Conservation (phyloP, 495 filamentous ascomycete species). For the Mycothermus thermophilus region DNA sequence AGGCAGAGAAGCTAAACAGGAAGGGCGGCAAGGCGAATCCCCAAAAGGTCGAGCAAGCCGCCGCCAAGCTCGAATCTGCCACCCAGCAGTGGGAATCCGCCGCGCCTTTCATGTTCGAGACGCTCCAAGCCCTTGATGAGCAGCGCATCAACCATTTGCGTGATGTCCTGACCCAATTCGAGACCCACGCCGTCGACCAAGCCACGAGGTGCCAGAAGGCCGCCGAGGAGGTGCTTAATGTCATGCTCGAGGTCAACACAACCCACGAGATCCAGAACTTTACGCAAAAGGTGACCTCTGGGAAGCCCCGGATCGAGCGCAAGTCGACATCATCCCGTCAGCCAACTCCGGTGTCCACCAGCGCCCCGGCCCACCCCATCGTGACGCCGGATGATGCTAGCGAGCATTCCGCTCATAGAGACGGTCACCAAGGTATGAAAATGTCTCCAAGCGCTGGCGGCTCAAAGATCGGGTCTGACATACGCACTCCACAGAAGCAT, state of each 20-base stretch:
- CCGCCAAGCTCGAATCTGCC: constrained; percentile 59
- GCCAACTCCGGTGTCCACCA: constrained; percentile 23
- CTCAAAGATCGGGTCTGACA: no score
- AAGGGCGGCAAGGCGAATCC: constrained; percentile 67
- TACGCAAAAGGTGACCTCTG: constrained; percentile 35
- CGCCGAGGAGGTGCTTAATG: constrained; percentile 70
- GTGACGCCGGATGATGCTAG: constrained; percentile 39
- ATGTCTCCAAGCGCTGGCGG: no score
- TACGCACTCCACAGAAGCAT: no score
- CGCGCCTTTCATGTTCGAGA: constrained; percentile 90
- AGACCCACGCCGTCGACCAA: constrained; percentile 86
- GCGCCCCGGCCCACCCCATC: constrained; percentile 18
- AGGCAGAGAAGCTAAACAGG: constrained; percentile 68
- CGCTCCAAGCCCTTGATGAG: constrained; percentile 84
- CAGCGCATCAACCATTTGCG: constrained; percentile 78
- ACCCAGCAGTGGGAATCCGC: constrained; percentile 86
- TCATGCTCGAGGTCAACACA: constrained; percentile 77
- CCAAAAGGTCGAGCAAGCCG: constrained; percentile 68
- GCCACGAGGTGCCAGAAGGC: constrained; percentile 62
- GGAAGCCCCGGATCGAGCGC: constrained; percentile 36
- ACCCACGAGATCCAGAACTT: constrained; percentile 84
- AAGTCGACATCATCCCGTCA: constrained; percentile 26
- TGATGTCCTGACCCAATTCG: constrained; percentile 80
- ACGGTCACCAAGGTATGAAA: constrained; percentile 37
- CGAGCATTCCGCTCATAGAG: constrained; percentile 42